A percentile compares a stretch with the other conserved stretches of the same genome.
Evolutionary conservation across 2,329 filamentous ascomycete species (phyloP).

Genomic region (Verticillium zaregamsianum): DNA sequence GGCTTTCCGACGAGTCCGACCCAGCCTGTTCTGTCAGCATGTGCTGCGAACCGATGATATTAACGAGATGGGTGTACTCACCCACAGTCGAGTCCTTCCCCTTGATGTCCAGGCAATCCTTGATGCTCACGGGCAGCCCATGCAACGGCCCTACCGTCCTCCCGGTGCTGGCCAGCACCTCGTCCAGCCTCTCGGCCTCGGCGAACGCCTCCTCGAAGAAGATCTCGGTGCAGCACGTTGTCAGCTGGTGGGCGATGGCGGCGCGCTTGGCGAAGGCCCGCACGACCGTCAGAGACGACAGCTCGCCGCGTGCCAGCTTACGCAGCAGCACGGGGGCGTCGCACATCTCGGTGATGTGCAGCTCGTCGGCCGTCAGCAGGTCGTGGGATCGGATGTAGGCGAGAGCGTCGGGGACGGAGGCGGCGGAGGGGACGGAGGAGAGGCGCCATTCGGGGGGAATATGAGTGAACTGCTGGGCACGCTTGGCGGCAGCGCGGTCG

Average conservation of each 20-base stretch:
- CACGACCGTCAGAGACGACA: conserved; percentile 26
- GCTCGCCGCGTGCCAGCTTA: conserved; percentile 20
- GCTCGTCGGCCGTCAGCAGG: conserved; percentile 26
- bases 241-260: conserved; percentile 42
- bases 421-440: background rate
- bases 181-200: conserved; percentile 36
- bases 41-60: no score
- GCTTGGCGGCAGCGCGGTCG: conserved; percentile 1
- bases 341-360: conserved; percentile 31
- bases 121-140: conserved; percentile 18
- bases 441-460: conserved; percentile 5
- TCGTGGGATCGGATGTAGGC: conserved; percentile 14
- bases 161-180: conserved; percentile 26
- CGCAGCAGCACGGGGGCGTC: conserved; percentile 24
- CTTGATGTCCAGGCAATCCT: conserved; percentile 16
- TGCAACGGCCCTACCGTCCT: conserved; percentile 46
- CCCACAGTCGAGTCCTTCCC: conserved; percentile 53
- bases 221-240: conserved; percentile 21
- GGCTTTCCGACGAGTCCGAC: conserved; percentile 57
- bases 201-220: conserved; percentile 30
- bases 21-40: conserved; percentile 48
- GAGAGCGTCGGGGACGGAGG: background rate
- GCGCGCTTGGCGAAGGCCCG: conserved; percentile 45
- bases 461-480: background rate
- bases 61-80: background rate